Base-by-base conservation (phyloP, 441 rosid genomes). In the Flueggea neowawraea region DNA sequence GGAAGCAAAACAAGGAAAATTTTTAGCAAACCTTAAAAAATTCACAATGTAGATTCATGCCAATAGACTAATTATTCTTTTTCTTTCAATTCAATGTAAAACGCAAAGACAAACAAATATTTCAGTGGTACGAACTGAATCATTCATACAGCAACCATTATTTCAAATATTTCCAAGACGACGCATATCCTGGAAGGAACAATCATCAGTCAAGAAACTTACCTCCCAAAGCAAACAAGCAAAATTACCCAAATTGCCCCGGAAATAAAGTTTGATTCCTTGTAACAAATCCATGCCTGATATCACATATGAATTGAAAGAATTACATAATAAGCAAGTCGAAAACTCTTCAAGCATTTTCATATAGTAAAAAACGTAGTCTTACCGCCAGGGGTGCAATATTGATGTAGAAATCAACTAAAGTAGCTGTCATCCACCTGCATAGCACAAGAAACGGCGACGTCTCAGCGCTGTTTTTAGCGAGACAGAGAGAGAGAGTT, bases 341-440 rank as follows among this genome's bases (percentile, higher is more conserved):
- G 9, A 36, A 5, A 1, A 36, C 41, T 22, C 1, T 22, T 22
- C 28, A 22, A 36, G 4, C 41, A 36, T 5, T 36, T 36, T 5
- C 41, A 5, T 36, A 36, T 5, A 36, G 9, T 36, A 0, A 36
- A 36, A 17, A 44, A 9, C 12, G 3, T 2, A 8, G 10, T 2
- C 62, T 47, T 80, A 92, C 98, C 81, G 69, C 89, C 7, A 92
- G 53, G 54, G 94, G 83, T 0, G 77, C 78, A 8, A 82, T 16
- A 41, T 84, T 82, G 52, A 86, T 82, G 59, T 78, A 92, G 79
- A 75, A 89, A 84, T 92, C 98, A 22, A 92, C 63, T 67, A 92
- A 56, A 55, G 94, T 84, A 41, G 94, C 89, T 9, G 57, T 61
- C 84, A 86, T 86, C 98, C 98, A 92, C 73, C 96, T 92, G 79